Conservation (phyloP, 2,329 filamentous ascomycete genomes). For the Fusarium sarcochroum region DNA sequence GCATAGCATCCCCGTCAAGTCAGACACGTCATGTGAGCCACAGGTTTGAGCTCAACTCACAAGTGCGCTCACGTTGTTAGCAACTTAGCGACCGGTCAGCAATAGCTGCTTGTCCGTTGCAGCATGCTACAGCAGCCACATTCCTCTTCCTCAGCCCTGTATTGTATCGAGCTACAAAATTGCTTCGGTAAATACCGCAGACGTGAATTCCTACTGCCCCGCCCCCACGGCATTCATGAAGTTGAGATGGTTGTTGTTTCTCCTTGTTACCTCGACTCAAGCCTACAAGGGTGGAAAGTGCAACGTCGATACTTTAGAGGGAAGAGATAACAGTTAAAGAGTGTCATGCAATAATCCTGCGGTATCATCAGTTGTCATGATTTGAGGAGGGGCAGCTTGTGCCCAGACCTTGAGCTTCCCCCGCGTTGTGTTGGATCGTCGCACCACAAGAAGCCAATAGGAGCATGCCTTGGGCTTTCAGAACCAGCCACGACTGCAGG, state of each 20-base stretch:
- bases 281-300: neutral
- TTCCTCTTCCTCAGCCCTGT: neutral
- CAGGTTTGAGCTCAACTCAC: neutral
- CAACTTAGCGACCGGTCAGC: neutral
- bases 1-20: neutral
- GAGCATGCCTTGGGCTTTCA: neutral
- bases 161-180: neutral
- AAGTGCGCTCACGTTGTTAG: neutral
- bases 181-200: neutral
- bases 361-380: constrained; percentile 18
- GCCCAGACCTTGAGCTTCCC: constrained; percentile 3
- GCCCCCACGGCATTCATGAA: neutral
- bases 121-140: constrained; percentile 3
- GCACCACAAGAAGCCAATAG: constrained; percentile 15
- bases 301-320: constrained; percentile 7
- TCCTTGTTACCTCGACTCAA: neutral
- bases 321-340: constrained; percentile 4
- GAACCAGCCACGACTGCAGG: constrained; percentile 2
- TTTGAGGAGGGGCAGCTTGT: constrained; percentile 1
- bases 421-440: constrained; percentile 4
- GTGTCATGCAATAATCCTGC: constrained; percentile 27
- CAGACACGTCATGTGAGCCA: too few species aligned
- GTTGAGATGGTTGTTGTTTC: neutral
- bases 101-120: neutral
- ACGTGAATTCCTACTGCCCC: neutral